These are phyloP conservation scores for Terana coerulea DNA, from an alignment of 768 basidiomycete genomes.

Conservation along the genomic window DNA sequence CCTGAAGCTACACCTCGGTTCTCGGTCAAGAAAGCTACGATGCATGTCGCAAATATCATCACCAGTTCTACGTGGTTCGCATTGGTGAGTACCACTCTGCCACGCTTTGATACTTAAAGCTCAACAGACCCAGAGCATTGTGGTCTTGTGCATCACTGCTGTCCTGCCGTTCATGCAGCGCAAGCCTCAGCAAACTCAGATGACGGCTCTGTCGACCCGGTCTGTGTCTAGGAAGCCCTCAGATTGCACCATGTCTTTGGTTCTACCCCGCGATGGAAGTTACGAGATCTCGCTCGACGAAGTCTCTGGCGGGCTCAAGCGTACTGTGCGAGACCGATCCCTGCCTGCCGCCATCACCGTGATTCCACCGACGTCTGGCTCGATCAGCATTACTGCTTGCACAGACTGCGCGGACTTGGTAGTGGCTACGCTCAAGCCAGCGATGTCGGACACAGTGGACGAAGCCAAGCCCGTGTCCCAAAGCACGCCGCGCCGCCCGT, in stretches of 20 bases:
- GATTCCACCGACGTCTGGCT: conserved; percentile 5
- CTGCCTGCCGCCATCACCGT: conserved; percentile 1
- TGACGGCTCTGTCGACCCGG: neutral
- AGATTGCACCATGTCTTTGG: neutral
- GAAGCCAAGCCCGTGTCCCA: neutral
- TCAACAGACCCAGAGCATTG: conserved; percentile 8
- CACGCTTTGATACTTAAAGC: neutral
- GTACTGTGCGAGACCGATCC: neutral
- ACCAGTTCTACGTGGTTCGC: conserved; percentile 11
- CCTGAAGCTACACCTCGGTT: conserved; percentile 7
- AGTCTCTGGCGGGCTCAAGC: neutral
- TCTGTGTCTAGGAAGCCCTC: neutral
- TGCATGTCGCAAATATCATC: conserved; percentile 2
- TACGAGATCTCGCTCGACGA: conserved; percentile 2
- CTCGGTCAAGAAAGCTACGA: conserved; percentile 1
- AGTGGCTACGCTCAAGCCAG: neutral
- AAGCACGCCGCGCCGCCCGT: neutral
- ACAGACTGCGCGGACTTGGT: neutral
- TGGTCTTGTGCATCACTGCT: neutral
- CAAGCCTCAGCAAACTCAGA: neutral
- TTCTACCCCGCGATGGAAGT: neutral
- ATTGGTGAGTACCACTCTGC: conserved; percentile 2
- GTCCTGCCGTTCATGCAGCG: conserved; percentile 4
- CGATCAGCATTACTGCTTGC: conserved; percentile 6
- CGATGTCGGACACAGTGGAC: neutral